Conservation (phyloP, 495 filamentous ascomycete species). For the Neurospora hispaniola region DNA sequence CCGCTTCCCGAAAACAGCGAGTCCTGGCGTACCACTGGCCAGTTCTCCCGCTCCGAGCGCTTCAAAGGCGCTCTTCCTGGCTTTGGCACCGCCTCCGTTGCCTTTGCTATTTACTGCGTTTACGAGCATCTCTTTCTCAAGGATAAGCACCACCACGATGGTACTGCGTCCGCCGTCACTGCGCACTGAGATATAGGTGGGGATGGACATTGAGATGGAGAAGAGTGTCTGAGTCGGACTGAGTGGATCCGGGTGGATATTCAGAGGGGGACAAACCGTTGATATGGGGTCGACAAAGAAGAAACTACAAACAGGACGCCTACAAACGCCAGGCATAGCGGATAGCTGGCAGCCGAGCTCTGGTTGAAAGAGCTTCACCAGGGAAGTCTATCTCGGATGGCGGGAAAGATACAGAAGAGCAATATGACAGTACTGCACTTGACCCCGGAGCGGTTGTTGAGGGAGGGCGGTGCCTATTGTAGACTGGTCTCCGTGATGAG, state of each 20-base stretch:
- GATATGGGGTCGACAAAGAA: neutral
- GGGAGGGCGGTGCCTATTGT: neutral
- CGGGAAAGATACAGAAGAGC: neutral
- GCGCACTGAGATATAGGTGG: conserved; percentile 6
- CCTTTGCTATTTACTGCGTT: conserved; percentile 78
- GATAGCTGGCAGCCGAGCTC: neutral
- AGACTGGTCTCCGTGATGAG: neutral
- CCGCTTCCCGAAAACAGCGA: conserved; percentile 48
- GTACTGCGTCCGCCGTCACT: neutral
- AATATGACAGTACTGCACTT: neutral
- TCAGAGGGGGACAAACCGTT: neutral
- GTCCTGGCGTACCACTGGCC: conserved; percentile 83
- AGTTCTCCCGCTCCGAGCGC: conserved; percentile 78
- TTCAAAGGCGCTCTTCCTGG: conserved; percentile 81
- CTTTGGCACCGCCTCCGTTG: conserved; percentile 80
- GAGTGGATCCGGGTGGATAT: conserved; percentile 1
- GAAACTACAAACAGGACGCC: neutral
- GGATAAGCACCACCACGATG: conserved; percentile 54
- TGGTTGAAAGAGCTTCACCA: neutral
- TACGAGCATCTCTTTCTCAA: conserved; percentile 82
- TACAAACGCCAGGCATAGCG: neutral
- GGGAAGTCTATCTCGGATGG: neutral
- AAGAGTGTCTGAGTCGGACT: neutral
- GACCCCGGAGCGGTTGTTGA: neutral
- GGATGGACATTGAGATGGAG: neutral